These are phyloP conservation scores for Macaranga tanarius DNA, from an alignment of 441 rosid species.

Conservation along the genomic window DNA sequence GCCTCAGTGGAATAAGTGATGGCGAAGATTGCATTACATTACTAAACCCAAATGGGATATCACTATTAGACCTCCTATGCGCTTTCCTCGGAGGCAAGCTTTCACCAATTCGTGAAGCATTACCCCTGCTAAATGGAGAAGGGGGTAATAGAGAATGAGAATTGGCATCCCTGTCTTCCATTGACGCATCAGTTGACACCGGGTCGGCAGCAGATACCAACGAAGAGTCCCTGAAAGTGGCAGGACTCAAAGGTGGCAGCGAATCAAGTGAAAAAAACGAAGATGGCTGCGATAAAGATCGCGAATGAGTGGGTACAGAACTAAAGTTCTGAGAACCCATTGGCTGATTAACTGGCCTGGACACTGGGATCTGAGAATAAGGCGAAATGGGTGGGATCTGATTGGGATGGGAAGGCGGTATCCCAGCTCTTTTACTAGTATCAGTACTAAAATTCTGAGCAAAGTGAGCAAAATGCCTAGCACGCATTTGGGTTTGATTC, in stretches of 20 bases:
- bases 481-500: slow-evolving; percentile 51
- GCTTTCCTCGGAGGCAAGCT: slow-evolving; percentile 75
- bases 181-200: slow-evolving; percentile 48
- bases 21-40: slow-evolving; percentile 51
- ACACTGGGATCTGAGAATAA: slow-evolving; percentile 71
- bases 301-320: slow-evolving; percentile 60
- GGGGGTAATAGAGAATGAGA: slow-evolving; percentile 69
- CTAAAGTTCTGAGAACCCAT: slow-evolving; percentile 46
- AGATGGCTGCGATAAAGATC: slow-evolving; percentile 85
- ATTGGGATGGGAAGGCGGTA: slow-evolving; percentile 83
- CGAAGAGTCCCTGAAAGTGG: slow-evolving; percentile 54
- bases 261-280: slow-evolving; percentile 75
- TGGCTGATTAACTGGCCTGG: slow-evolving; percentile 53
- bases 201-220: slow-evolving; percentile 41
- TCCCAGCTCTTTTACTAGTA: slow-evolving; percentile 54
- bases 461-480: slow-evolving; percentile 52
- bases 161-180: slow-evolving; percentile 62
- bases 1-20: slow-evolving; percentile 48
- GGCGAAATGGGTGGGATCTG: slow-evolving; percentile 90
- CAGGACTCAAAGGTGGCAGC: slow-evolving; percentile 72
- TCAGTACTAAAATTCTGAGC: slow-evolving; percentile 44
- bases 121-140: slow-evolving; percentile 49
- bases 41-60: slow-evolving; percentile 65
- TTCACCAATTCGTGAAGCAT: slow-evolving; percentile 50
- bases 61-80: slow-evolving; percentile 86